phyloP scores from a whole-genome alignment of 257 asterid species.

The Solanum virginianum region DNA sequence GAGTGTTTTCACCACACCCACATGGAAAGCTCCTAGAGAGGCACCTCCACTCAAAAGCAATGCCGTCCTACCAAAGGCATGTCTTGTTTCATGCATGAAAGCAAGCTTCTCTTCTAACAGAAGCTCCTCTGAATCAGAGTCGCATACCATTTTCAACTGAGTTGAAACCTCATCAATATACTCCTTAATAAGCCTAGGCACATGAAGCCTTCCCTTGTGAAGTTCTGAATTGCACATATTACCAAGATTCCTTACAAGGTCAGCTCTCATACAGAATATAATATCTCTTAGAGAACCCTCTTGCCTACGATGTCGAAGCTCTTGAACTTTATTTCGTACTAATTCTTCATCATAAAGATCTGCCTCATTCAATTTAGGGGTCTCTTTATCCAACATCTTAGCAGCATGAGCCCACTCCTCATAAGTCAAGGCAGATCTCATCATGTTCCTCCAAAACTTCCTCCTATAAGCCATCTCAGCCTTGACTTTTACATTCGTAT shows the following conservation, averaged over 20 bases:
- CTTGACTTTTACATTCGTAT: conserved; percentile 50
- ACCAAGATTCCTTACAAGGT: conserved; percentile 61
- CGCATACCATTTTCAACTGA: conserved; percentile 66
- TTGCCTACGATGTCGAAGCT: conserved; percentile 68
- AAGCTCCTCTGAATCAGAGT: conserved; percentile 74
- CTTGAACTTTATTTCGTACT: conserved; percentile 60
- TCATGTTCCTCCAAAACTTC: conserved; percentile 86
- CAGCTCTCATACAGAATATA: conserved; percentile 78
- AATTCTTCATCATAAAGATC: conserved; percentile 70
- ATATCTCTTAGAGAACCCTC: conserved; percentile 73
- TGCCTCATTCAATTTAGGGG: conserved; percentile 46
- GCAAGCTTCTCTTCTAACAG: conserved; percentile 75
- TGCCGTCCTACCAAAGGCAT: conserved; percentile 80
- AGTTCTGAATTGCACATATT: conserved; percentile 83
- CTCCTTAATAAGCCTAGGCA: conserved; percentile 69
- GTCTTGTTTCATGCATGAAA: conserved; percentile 83
- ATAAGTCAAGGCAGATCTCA: conserved; percentile 61
- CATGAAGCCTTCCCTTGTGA: conserved; percentile 66
- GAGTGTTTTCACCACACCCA: conserved; percentile 71
- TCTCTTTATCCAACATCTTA: conserved; percentile 66
- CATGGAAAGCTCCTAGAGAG: conserved; percentile 74
- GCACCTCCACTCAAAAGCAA: conserved; percentile 81
- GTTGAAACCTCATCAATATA: conserved; percentile 70
- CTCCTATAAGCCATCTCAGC: conserved; percentile 85
- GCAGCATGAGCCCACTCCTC: conserved; percentile 95